Conservation (phyloP, 305 asterid genomes). For the Withania somnifera region DNA sequence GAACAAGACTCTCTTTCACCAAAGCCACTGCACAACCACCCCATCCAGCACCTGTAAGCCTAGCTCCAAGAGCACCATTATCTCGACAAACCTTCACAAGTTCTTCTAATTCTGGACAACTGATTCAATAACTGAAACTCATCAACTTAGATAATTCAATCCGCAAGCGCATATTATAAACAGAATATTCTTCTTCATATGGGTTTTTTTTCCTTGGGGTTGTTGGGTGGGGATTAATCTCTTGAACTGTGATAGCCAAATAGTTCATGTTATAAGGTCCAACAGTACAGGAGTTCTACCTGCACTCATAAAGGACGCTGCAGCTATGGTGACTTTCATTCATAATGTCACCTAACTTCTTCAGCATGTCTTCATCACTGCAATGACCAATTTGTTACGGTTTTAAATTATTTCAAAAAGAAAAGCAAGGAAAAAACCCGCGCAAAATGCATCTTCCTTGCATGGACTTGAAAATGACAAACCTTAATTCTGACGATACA, state of each 20-base stretch:
- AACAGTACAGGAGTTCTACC: too few relatives aligned
- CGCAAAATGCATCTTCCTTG: neutral
- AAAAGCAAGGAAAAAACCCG: neutral
- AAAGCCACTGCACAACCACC: slow-evolving; percentile 96
- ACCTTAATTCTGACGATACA: slow-evolving; percentile 58
- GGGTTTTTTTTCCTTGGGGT: too few relatives aligned
- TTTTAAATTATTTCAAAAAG: neutral
- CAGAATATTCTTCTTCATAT: too few relatives aligned
- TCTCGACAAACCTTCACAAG: slow-evolving; percentile 62
- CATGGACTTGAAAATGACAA: too few relatives aligned
- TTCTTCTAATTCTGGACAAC: slow-evolving; percentile 94
- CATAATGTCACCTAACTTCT: slow-evolving; percentile 88
- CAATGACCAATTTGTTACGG: slow-evolving; percentile 2
- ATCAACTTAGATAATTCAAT: too few relatives aligned
- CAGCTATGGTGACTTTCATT: slow-evolving; percentile 91
- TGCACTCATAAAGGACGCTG: slow-evolving; percentile 74
- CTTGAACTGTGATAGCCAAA: too few relatives aligned
- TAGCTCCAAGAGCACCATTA: slow-evolving; percentile 85
- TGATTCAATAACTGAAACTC: too few relatives aligned
- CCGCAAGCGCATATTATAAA: too few relatives aligned
- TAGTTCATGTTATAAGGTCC: too few relatives aligned
- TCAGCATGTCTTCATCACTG: slow-evolving; percentile 79
- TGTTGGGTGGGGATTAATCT: too few relatives aligned
- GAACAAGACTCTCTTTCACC: slow-evolving; percentile 71
- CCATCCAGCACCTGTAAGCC: slow-evolving; percentile 99